Percentiles rank a stretch among this genome's conserved stretches.
phyloP scores from a whole-genome alignment of 2,329 filamentous ascomycete genomes.

The Exophiala sp. region DNA sequence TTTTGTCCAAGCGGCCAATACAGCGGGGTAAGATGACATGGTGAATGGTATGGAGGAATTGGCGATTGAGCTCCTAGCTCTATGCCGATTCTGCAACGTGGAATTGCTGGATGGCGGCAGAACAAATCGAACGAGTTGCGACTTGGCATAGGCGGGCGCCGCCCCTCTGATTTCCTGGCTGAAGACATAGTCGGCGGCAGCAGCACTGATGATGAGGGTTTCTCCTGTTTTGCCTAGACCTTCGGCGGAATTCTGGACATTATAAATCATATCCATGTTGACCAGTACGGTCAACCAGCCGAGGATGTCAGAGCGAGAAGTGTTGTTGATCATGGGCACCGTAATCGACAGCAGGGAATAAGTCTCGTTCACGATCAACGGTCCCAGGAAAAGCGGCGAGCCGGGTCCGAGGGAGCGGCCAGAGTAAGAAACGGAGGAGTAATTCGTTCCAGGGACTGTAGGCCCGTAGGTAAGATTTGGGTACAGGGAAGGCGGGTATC shows the following conservation, averaged over 20 bases:
- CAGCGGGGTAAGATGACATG: slow-evolving; percentile 57
- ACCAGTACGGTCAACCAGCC: slow-evolving; percentile 81
- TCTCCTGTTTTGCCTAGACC: slow-evolving; percentile 65
- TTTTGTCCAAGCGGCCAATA: slow-evolving; percentile 54
- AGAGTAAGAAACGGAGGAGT: slow-evolving; percentile 39
- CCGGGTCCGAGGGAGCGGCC: slow-evolving; percentile 33
- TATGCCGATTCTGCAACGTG: slow-evolving; percentile 21
- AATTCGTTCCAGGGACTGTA: slow-evolving; percentile 22
- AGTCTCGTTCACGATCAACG: slow-evolving; percentile 63
- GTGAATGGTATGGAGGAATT: slow-evolving; percentile 50
- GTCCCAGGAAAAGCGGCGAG: slow-evolving; percentile 68
- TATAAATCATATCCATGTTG: slow-evolving; percentile 58
- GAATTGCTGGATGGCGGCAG: slow-evolving; percentile 23
- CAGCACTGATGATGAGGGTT: slow-evolving; percentile 65
- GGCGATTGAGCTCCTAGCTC: slow-evolving; percentile 7
- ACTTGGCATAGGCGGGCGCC: slow-evolving; percentile 38
- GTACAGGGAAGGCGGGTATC: slow-evolving; percentile 67
- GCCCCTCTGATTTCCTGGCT: slow-evolving; percentile 30
- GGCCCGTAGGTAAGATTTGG: slow-evolving; percentile 66
- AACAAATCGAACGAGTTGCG: slow-evolving; percentile 24
- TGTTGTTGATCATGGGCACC: slow-evolving; percentile 68
- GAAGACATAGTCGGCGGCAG: slow-evolving; percentile 61
- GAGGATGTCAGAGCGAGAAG: slow-evolving; percentile 58
- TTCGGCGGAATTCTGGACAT: slow-evolving; percentile 58
- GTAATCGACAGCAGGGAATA: slow-evolving; percentile 77